Evolutionary conservation across 768 basidiomycete species (phyloP).

Genomic region (Tephrocybe sp.): DNA sequence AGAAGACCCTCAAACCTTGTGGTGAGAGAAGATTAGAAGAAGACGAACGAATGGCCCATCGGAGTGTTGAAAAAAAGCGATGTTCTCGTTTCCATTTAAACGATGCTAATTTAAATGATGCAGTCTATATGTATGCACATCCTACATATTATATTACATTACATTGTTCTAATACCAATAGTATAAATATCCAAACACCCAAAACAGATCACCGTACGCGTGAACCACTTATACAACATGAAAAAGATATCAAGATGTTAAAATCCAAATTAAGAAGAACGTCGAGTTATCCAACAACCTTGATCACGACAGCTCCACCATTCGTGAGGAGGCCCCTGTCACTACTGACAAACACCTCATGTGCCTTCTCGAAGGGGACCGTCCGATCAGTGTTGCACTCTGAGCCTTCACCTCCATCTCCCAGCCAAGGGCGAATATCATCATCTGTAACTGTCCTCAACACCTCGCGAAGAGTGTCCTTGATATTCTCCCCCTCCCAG

Average conservation of each 20-base stretch:
- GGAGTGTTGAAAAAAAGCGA: too few species aligned
- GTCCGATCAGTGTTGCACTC: slow-evolving; percentile 25
- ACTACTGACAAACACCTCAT: slow-evolving; percentile 46
- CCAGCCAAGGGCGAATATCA: slow-evolving; percentile 18
- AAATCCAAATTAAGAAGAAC: not conserved
- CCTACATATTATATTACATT: not conserved
- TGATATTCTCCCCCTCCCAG: slow-evolving; percentile 77
- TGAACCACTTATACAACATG: slow-evolving; percentile 3
- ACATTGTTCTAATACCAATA: not conserved
- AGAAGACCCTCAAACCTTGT: too few species aligned
- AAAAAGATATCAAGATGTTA: not conserved
- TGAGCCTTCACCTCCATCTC: slow-evolving; percentile 8
- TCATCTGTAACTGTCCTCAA: slow-evolving; percentile 29
- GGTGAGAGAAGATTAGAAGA: too few species aligned
- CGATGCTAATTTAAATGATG: too few species aligned
- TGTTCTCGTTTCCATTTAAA: too few species aligned
- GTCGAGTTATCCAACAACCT: slow-evolving; percentile 33
- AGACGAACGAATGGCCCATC: too few species aligned
- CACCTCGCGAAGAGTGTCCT: slow-evolving; percentile 44
- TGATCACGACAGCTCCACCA: slow-evolving; percentile 46
- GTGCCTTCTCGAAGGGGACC: slow-evolving; percentile 55
- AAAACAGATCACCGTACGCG: too few species aligned
- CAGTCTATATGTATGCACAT: too few species aligned
- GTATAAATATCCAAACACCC: slow-evolving; percentile 5
- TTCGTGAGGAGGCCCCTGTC: slow-evolving; percentile 32